Evolutionary conservation across 2,329 filamentous ascomycete species (phyloP), one percentile per base, ranked within the genome.

Genomic region (Neophaeococcomyces mojaviensis): DNA sequence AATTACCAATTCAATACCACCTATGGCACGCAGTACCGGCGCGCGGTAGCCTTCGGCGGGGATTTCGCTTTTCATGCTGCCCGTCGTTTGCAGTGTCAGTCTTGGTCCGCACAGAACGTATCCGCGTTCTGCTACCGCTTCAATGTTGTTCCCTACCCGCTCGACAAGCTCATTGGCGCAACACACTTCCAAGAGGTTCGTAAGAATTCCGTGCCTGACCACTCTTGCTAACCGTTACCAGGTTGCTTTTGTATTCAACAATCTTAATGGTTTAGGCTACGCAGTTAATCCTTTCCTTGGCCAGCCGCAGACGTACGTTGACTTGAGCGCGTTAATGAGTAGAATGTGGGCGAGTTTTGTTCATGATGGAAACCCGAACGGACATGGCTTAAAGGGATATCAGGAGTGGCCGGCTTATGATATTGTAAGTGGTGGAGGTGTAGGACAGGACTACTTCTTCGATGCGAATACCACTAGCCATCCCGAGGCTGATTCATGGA

Each of bases 111-210:
- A 8, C 61, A 66, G 24, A 63, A 65, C 12, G 55, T 76, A 2
- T 65, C 72, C 5, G 75, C 75, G 8, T 82, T 79, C 65, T 76
- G 72, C 55, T 83, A 81, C 63, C 72, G 76, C 38, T 83, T 82
- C 68, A 78, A 82, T 56, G 76, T 76, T 7, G 61, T 72, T 13
- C 62, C 71, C 0, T 66, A 68, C 3, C 72, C 74, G 8, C 53
- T 70, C 1, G 59, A 64, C 1, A 61, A 63, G 6, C 60, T 66
- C 0, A 61, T 64, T 9, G 60, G 64, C 1, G 72, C 70, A 0
- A 69, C 70, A 0, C 78, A 81, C 58, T 81, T 80, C 58, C 67
- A 71, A 46, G 74, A 78, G 57, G 70, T 77, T 0, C 5, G 24
- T n/a, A n/a, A n/a, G n/a, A n/a, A n/a, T n/a, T n/a, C n/a, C n/a